phyloP scores from a whole-genome alignment of 768 basidiomycete genomes.

The Boletus rufocinnamomeus region DNA sequence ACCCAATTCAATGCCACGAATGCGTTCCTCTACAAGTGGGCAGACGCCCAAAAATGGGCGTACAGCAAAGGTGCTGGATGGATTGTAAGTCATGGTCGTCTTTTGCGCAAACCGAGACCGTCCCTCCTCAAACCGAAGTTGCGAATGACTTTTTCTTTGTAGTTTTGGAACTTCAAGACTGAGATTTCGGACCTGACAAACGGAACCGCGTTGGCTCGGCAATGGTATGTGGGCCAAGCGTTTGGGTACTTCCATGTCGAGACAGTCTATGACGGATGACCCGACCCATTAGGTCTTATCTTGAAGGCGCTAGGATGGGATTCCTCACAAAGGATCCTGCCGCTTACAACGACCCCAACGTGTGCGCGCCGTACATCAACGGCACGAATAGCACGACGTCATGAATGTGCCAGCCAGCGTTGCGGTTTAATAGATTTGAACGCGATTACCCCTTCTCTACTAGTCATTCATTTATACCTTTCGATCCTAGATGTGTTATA shows the following conservation, averaged over 20 bases:
- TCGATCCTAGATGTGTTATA: not conserved
- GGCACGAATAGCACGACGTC: conserved; percentile 13
- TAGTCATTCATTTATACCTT: not conserved
- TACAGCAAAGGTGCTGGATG: conserved; percentile 65
- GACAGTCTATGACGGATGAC: not conserved
- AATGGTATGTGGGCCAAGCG: conserved; percentile 52
- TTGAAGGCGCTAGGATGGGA: conserved; percentile 57
- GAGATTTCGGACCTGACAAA: conserved; percentile 53
- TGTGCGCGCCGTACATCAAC: conserved; percentile 58
- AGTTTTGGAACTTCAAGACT: conserved; percentile 78
- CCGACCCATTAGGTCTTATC: conserved; percentile 58
- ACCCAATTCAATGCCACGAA: conserved; percentile 68
- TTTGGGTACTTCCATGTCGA: not conserved
- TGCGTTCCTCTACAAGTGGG: conserved; percentile 65
- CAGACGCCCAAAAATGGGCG: conserved; percentile 71
- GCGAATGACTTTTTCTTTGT: not conserved
- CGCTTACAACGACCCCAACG: conserved; percentile 52
- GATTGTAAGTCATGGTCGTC: conserved; percentile 49
- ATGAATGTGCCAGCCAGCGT: not conserved
- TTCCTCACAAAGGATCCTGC: conserved; percentile 68
- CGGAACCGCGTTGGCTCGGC: conserved; percentile 49
- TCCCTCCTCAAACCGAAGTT: not conserved
- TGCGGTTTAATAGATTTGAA: too few relatives aligned
- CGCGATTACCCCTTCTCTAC: not conserved
- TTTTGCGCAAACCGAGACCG: not conserved